These are phyloP conservation scores for Parasitella parasitica DNA, from an alignment of 371 early-diverging fungal genomes.

Conservation along the genomic window DNA sequence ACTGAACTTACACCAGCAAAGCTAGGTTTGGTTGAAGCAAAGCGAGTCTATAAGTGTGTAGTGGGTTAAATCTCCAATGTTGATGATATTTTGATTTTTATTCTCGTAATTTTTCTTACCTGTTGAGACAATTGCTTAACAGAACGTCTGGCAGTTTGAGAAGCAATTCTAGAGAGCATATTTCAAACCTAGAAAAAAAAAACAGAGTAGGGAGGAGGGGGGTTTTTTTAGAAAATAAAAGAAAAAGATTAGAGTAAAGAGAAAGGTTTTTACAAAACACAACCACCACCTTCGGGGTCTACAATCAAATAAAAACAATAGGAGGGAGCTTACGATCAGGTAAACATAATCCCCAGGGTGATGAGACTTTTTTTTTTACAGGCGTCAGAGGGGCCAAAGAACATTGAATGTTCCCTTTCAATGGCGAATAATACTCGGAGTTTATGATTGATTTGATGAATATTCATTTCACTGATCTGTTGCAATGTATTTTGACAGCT, in stretches of 20 bases:
- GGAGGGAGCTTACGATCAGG: slow-evolving; percentile 1
- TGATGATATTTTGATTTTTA: not conserved
- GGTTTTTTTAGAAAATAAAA: slow-evolving; percentile 10
- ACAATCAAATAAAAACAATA: not conserved
- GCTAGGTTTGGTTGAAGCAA: slow-evolving; percentile 47
- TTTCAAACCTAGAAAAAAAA: slow-evolving; percentile 5
- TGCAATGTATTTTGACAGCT: not conserved
- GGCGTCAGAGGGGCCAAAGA: not conserved
- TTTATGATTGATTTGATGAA: not conserved
- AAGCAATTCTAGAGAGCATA: slow-evolving; percentile 26
- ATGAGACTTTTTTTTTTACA: not conserved
- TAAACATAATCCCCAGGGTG: not conserved
- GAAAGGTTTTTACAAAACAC: not conserved
- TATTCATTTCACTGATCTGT: not conserved
- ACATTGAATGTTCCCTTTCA: too few species aligned
- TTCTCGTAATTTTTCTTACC: not conserved
- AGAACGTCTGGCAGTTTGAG: slow-evolving; percentile 25
- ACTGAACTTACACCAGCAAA: slow-evolving; percentile 1
- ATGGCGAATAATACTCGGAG: not conserved
- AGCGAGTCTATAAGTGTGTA: slow-evolving; percentile 43
- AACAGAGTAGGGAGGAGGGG: slow-evolving; percentile 14
- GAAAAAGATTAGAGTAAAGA: not conserved
- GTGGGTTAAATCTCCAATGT: not conserved
- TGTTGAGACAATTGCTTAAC: slow-evolving; percentile 17
- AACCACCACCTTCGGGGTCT: slow-evolving; percentile 6